Conservation (phyloP, 2,329 filamentous ascomycete genomes). For the Aspergillus pseudoglaucus region DNA sequence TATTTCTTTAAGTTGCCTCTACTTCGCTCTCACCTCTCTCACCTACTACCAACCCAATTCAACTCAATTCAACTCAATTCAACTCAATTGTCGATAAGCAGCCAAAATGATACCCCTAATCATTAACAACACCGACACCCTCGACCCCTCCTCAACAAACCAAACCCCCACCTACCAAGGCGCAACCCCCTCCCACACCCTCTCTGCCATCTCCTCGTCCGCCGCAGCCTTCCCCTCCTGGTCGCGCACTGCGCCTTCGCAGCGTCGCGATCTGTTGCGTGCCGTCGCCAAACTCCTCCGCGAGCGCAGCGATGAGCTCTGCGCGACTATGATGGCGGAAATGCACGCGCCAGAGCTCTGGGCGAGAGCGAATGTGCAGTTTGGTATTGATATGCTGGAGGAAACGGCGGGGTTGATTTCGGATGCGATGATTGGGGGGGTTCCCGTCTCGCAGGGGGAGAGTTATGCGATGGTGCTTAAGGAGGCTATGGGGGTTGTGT, state of each 20-base stretch:
- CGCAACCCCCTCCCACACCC: background rate
- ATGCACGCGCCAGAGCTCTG: background rate
- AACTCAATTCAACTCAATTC: too few relatives aligned
- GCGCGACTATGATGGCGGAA: background rate
- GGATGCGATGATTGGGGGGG: background rate
- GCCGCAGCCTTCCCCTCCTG: background rate
- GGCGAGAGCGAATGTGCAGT: background rate
- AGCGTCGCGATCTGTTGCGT: background rate
- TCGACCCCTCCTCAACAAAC: background rate
- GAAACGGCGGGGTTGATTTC: background rate
- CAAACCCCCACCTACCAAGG: background rate
- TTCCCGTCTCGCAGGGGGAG: slow-evolving; percentile 30
- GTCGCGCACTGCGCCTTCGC: background rate
- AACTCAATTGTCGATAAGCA: background rate
- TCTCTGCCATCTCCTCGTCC: background rate
- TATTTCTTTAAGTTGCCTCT: too few relatives aligned
- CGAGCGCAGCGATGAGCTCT: background rate
- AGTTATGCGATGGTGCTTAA: slow-evolving; percentile 56
- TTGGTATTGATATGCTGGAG: background rate
- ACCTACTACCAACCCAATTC: too few relatives aligned
- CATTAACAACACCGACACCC: background rate
- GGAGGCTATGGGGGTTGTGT: slow-evolving; percentile 67
- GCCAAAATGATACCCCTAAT: background rate
- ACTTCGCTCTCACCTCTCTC: too few relatives aligned
- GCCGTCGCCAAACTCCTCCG: background rate